Base-by-base conservation (phyloP, 2,329 filamentous ascomycete genomes). In the Epichloe hybrida region DNA sequence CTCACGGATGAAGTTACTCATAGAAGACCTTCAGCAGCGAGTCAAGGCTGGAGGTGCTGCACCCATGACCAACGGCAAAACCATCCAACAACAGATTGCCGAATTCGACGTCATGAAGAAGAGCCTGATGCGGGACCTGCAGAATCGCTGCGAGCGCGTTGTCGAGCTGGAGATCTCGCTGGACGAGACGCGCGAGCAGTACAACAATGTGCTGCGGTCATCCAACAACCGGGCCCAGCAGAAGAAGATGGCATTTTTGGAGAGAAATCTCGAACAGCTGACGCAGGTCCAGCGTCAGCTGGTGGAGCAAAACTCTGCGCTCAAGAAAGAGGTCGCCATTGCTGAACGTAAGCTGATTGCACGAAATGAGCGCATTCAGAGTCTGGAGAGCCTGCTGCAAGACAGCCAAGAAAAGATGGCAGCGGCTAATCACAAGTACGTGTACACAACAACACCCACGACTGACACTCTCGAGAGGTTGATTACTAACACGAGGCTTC, bases 31-130 rank as follows among this genome's bases (percentile, higher is more conserved):
- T 12, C 85, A 91, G 65, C 77, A 80, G 59, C 80, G 82, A 55
- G 74, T 85, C 63, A 88, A 88, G 73, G 73, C 78, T 47, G 52
- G 39, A n/a, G 66, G 66, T 17, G 64, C 69, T 9, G 70, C 74
- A 31, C 76, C 83, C 27, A 88, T 84, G 63, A 72, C 80, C 51
- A 88, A 87, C 61, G 86, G 86, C 75, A 95, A 95, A 77, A 94
- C 88, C 12, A 81, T 97, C 43, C 89, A 95, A 66, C 91, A 98
- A 72, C 93, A 97, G 71, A 95, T 98, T 68, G 88, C 91, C 52
- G 93, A 98, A 66, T 98, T 98, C 61, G 93, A 98, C 68, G 86
- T 88, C 53, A 98, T 98, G 90, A 98, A 98, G 82, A 98, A 98
- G 80, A 95, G 87, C 58, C 76, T 98, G 59, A 98, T 98, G 93